Conservation (phyloP, 441 rosid genomes). For the Populus tomentosa region DNA sequence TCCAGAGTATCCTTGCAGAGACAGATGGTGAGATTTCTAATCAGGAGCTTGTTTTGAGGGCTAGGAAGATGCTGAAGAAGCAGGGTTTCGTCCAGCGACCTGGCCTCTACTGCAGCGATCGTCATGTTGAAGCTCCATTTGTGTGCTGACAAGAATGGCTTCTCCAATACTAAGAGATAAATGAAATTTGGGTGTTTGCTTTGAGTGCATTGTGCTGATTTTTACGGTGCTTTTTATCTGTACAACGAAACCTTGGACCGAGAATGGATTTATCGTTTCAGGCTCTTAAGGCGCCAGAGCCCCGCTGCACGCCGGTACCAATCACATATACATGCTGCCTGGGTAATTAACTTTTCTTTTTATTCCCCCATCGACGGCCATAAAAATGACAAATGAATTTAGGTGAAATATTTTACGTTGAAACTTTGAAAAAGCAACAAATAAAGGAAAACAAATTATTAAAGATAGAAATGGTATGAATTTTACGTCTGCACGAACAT, state of each 20-base stretch:
- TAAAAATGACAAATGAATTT: too few species aligned
- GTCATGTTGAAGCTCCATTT: slow-evolving; percentile 47
- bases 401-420: too few species aligned
- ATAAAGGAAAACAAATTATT: too few species aligned
- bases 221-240: too few species aligned
- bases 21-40: slow-evolving; percentile 54
- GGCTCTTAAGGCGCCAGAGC: neutral
- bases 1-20: slow-evolving; percentile 64
- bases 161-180: neutral
- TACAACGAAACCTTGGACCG: neutral
- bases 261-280: neutral
- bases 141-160: slow-evolving; percentile 28
- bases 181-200: neutral
- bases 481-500: too few species aligned
- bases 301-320: neutral
- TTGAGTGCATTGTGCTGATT: neutral
- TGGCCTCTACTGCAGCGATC: slow-evolving; percentile 75
- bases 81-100: slow-evolving; percentile 91
- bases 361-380: too few species aligned
- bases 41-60: slow-evolving; percentile 52
- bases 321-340: neutral
- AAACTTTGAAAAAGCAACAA: too few species aligned
- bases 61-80: slow-evolving; percentile 57
- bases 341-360: too few species aligned
- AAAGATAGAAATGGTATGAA: too few species aligned